These are phyloP conservation scores for Cephaloascus albidus DNA, from an alignment of 805 yeast species.

Conservation along the genomic window DNA sequence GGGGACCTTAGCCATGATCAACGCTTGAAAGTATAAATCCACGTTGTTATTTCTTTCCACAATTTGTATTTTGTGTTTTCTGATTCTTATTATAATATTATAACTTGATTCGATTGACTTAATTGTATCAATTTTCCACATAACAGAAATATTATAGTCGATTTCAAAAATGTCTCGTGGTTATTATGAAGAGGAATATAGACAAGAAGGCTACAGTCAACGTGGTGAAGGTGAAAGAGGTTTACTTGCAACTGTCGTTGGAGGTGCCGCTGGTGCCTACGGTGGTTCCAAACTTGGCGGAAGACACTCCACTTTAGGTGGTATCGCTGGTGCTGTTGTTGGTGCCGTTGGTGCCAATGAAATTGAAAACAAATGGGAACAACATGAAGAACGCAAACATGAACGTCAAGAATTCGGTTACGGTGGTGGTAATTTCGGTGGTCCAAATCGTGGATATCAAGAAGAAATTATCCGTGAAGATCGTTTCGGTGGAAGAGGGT, in stretches of 20 bases:
- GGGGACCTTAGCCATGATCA: too few species aligned
- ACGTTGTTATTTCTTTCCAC: too few species aligned
- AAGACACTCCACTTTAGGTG: conserved; percentile 31
- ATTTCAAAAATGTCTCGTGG: neutral
- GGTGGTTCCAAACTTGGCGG: conserved; percentile 38
- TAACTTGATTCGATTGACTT: too few species aligned
- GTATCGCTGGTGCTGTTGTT: conserved; percentile 42
- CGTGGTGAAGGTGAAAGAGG: conserved; percentile 30
- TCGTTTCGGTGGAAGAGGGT: neutral
- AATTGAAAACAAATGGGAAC: conserved; percentile 28
- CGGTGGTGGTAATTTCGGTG: conserved; percentile 9
- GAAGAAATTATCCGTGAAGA: neutral
- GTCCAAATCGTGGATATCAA: too few species aligned
- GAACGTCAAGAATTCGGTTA: conserved; percentile 6
- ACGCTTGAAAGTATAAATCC: too few species aligned
- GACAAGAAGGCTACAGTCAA: neutral
- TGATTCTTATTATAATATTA: too few species aligned
- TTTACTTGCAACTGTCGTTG: conserved; percentile 32
- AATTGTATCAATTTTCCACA: too few species aligned
- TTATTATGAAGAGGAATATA: neutral
- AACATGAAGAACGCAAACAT: conserved; percentile 9
- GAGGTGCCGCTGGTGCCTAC: conserved; percentile 46
- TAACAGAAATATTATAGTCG: too few species aligned
- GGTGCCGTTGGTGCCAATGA: conserved; percentile 50
- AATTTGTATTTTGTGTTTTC: too few species aligned